phyloP scores from a whole-genome alignment of 208 protist species.

The Wallacemonas collosoma region DNA sequence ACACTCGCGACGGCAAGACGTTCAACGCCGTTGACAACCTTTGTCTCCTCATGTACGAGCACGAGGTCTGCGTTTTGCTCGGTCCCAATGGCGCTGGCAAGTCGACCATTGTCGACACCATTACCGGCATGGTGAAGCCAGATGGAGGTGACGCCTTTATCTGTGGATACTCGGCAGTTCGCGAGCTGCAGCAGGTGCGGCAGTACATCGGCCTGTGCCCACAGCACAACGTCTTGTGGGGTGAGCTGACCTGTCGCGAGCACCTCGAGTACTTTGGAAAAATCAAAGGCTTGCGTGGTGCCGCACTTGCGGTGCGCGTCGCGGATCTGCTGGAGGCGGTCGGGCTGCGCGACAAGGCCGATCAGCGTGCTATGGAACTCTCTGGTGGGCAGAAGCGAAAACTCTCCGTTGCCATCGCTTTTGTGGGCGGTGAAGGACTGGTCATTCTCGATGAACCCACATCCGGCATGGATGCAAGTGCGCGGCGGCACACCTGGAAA shows the following conservation, averaged over 20 bases:
- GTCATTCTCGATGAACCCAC: constrained; percentile 93
- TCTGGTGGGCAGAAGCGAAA: constrained; percentile 83
- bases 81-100: constrained; percentile 72
- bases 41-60: constrained; percentile 35
- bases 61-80: constrained; percentile 60
- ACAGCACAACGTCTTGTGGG: constrained; percentile 97
- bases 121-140: constrained; percentile 81
- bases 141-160: constrained; percentile 78
- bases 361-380: constrained; percentile 36
- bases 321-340: constrained; percentile 38
- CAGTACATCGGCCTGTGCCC: constrained; percentile 93
- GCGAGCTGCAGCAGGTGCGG: constrained; percentile 48
- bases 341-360: constrained; percentile 61
- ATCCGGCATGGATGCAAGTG: constrained; percentile 86
- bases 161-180: constrained; percentile 58
- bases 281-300: constrained; percentile 84
- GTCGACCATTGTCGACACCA: constrained; percentile 74
- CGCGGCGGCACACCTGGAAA: constrained; percentile 79
- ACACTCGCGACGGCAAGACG: constrained; percentile 18
- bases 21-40: constrained; percentile 63
- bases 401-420: constrained; percentile 83
- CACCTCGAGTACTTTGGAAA: constrained; percentile 93
- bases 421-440: constrained; percentile 68
- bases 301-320: constrained; percentile 42
- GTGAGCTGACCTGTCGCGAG: constrained; percentile 86